Evolutionary conservation across 345 rosid genomes (phyloP).

Genomic region (Melastoma malabathricum): DNA sequence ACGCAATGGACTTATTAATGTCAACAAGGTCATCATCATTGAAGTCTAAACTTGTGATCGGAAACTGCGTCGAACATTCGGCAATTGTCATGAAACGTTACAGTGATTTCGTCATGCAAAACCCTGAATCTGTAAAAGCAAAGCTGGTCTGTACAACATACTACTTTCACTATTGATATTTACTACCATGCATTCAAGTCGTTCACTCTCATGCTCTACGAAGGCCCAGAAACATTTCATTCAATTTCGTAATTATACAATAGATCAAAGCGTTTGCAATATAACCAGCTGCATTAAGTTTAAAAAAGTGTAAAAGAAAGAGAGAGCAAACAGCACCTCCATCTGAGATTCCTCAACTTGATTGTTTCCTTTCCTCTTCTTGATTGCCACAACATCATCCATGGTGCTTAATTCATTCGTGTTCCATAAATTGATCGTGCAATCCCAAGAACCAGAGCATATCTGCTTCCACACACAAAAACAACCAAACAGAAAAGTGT

Average conservation of each 20-base stretch:
- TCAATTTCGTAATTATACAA: too few species aligned
- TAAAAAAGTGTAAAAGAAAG: too few species aligned
- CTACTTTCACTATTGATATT: too few species aligned
- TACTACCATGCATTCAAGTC: too few species aligned
- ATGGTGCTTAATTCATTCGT: constrained; percentile 34
- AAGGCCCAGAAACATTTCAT: too few species aligned
- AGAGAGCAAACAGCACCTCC: constrained; percentile 39
- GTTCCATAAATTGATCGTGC: constrained; percentile 68
- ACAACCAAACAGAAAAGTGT: constrained; percentile 5
- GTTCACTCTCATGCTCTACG: too few species aligned
- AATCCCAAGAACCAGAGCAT: constrained; percentile 98
- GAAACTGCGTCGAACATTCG: too few species aligned
- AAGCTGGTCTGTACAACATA: too few species aligned
- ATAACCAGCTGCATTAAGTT: too few species aligned
- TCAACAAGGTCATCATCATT: too few species aligned
- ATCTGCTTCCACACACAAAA: constrained; percentile 22
- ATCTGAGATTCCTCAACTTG: constrained; percentile 43
- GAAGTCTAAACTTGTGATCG: neutral
- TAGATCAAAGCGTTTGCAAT: too few species aligned
- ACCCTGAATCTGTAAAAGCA: too few species aligned
- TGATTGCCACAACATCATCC: constrained; percentile 45
- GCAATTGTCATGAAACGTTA: neutral
- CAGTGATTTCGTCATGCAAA: neutral
- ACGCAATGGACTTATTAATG: neutral
- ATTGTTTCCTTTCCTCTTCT: constrained; percentile 76